These are phyloP conservation scores for Papiliotrema terrestris DNA, from an alignment of 1,284 basidiomycete species.

Conservation along the genomic window DNA sequence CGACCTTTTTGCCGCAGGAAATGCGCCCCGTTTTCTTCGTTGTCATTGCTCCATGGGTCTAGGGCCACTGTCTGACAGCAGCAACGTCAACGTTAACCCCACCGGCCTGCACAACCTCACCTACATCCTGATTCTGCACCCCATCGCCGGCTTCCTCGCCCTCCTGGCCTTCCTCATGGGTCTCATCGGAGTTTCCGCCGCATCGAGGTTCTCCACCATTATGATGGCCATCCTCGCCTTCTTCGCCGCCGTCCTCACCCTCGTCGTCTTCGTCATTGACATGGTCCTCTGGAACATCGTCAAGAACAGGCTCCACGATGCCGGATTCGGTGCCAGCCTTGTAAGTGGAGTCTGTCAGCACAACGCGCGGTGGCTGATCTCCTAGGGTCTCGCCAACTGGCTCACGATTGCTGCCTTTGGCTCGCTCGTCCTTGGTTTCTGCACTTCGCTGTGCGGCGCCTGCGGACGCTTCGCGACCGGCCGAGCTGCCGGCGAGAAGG, in stretches of 20 bases:
- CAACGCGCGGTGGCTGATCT: neutral
- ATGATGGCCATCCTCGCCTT: constrained; percentile 66
- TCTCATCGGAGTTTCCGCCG: constrained; percentile 58
- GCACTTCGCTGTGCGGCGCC: constrained; percentile 62
- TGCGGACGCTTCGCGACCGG: constrained; percentile 59
- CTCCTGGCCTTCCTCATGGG: constrained; percentile 71
- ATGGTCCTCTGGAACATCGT: constrained; percentile 73
- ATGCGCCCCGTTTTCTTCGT: too few species aligned
- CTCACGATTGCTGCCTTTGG: constrained; percentile 67
- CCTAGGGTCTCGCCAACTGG: constrained; percentile 51
- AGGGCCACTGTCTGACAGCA: constrained; percentile 3
- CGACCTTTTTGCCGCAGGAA: too few species aligned
- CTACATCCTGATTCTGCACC: constrained; percentile 67
- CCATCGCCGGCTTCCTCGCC: constrained; percentile 68
- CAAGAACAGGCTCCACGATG: constrained; percentile 57
- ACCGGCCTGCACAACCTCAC: constrained; percentile 64
- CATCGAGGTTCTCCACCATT: constrained; percentile 66
- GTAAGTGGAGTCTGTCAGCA: constrained; percentile 47
- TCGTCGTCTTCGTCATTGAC: constrained; percentile 69
- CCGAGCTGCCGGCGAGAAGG: constrained; percentile 47
- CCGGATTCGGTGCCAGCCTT: constrained; percentile 48
- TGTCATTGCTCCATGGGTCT: too few species aligned
- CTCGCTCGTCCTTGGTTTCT: constrained; percentile 63
- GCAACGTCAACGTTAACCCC: constrained; percentile 50
- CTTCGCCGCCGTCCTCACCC: constrained; percentile 61